Percentiles rank a stretch among this genome's conserved stretches.
phyloP scores from a whole-genome alignment of 108 stramenopile species.

The Fragilaria radians region DNA sequence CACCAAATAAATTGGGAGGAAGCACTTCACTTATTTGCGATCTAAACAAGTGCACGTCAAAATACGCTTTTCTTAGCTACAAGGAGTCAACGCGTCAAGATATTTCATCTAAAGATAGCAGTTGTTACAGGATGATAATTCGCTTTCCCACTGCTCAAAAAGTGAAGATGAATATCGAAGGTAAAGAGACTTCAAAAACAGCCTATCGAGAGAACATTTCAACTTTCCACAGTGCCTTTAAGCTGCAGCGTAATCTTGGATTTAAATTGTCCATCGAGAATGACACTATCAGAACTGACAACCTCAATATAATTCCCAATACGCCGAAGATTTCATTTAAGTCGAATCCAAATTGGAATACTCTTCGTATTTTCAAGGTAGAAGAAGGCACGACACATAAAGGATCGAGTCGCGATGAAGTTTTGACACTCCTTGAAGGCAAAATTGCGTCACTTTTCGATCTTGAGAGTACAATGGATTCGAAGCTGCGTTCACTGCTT shows the following conservation, averaged over 20 bases:
- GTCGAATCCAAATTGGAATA: not conserved
- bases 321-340: too few species aligned
- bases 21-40: constrained; percentile 52
- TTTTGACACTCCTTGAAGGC: constrained; percentile 32
- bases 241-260: too few species aligned
- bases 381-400: not conserved
- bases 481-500: constrained; percentile 35
- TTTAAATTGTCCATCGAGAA: too few species aligned
- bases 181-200: too few species aligned
- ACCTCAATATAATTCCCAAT: too few species aligned
- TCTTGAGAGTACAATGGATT: constrained; percentile 49
- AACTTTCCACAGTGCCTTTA: too few species aligned
- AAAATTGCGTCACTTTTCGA: constrained; percentile 38
- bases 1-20: not conserved
- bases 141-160: not conserved
- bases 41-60: constrained; percentile 62
- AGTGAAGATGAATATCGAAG: too few species aligned
- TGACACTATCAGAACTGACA: too few species aligned
- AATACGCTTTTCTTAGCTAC: constrained; percentile 25
- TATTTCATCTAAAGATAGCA: not conserved
- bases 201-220: too few species aligned
- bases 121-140: not conserved
- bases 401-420: constrained; percentile 11
- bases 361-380: not conserved
- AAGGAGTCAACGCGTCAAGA: not conserved